phyloP scores from a whole-genome alignment of 257 asterid genomes.

The Solanum peruvianum region DNA sequence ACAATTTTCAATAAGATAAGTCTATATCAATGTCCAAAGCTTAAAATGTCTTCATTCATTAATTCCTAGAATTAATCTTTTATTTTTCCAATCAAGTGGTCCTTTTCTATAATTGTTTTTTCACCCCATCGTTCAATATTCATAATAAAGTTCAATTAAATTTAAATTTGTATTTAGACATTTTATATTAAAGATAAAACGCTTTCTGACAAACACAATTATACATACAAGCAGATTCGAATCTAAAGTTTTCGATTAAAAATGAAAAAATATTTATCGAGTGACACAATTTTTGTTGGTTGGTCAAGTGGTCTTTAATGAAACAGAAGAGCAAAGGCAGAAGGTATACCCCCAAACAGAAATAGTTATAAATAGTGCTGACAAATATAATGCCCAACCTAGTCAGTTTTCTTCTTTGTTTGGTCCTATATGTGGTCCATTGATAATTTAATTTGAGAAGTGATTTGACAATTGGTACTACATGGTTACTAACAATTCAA shows the following conservation, averaged over 20 bases:
- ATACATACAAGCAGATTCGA: too few relatives aligned
- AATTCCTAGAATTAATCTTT: neutral
- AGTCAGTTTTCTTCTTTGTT: neutral
- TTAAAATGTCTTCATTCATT: neutral
- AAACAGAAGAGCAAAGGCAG: neutral
- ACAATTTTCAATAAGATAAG: constrained; percentile 13
- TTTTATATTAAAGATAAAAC: rapidly evolving
- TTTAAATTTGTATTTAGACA: rapidly evolving
- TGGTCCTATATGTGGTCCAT: neutral
- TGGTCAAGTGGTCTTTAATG: neutral
- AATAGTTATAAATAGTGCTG: neutral
- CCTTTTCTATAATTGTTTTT: neutral
- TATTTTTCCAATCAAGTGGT: neutral
- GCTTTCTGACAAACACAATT: rapidly evolving
- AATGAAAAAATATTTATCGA: too few relatives aligned
- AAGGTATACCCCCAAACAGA: neutral
- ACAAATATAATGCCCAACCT: neutral
- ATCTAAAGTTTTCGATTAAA: too few relatives aligned
- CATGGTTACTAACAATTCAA: neutral
- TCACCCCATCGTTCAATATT: rapidly evolving
- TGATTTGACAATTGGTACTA: neutral
- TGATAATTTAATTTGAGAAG: neutral
- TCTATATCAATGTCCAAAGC: constrained; percentile 13
- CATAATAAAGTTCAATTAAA: rapidly evolving
- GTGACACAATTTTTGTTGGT: too few relatives aligned